Base-by-base conservation (phyloP, 257 asterid species). In the Lycium barbarum region DNA sequence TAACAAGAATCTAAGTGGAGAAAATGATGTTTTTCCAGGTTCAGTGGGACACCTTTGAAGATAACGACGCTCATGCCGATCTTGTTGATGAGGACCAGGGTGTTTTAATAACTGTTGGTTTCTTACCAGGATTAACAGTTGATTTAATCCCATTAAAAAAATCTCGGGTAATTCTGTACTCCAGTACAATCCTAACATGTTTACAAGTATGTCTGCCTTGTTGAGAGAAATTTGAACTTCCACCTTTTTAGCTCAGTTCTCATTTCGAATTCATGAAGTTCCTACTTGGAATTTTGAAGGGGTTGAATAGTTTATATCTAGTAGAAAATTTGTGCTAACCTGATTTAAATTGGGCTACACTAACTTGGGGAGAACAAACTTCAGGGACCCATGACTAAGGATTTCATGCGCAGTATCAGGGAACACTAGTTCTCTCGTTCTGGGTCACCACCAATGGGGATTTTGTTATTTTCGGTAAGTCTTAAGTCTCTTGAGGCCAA, bases 391-490 rank as follows among this genome's bases (percentile, higher is more conserved):
- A 85, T 88, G 36, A 66, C 89, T 72, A 97, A 93, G 83, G 92
- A 91, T 35, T 93, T 94, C 90, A 90, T 94, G 84, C 82, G 67
- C 90, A 89, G 90, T 85, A 90, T 96, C 86, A 89, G 89, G 83
- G 89, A 87, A 71, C 90, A 68, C 83, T 76, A 96, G 83, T 90
- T 91, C 71, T 84, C 86, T 84, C 90, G 83, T 84, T 91, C 98
- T 14, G 92, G 87, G 89, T 86, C 92, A 76, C 87, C 95, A 83
- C 98, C 99, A 79, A 89, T 91, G 84, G 96, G 96, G 83, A 88
- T 96, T 83, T 87, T 96, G 81, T 81, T 96, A 86, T 94, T 91
- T 87, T 83, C 92, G 78, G 98, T 94, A 87, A 91, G 98, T 88
- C 71, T 26, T 14, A 49, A 43, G 45, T 59, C 59, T 45, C n/a